Percentiles rank a stretch among this genome's conserved stretches.
These are phyloP conservation scores for Neolentinus lepideus DNA, from an alignment of 1,284 basidiomycete genomes.

Conservation along the genomic window DNA sequence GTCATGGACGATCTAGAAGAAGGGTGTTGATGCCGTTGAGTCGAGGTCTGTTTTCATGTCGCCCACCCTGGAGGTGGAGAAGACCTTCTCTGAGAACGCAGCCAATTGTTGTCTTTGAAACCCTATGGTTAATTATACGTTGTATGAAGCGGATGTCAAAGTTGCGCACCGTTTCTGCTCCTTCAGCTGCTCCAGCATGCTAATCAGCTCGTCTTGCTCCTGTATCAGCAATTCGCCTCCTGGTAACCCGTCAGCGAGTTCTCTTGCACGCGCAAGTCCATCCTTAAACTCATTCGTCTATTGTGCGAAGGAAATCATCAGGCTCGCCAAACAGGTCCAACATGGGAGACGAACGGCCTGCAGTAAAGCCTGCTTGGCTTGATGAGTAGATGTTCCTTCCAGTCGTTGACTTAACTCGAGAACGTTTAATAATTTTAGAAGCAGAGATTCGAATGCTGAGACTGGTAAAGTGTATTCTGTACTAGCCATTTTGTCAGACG, in stretches of 20 bases:
- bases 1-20: not conserved
- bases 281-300: constrained; percentile 64
- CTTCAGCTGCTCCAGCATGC: constrained; percentile 50
- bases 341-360: constrained; percentile 40
- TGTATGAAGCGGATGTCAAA: not conserved
- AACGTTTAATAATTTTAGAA: constrained; percentile 44
- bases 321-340: not conserved
- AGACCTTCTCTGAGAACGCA: constrained; percentile 28
- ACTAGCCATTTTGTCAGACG: not conserved
- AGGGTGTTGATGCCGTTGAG: constrained; percentile 45
- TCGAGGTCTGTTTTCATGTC: constrained; percentile 39
- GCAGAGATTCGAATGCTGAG: constrained; percentile 41
- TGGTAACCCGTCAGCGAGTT: constrained; percentile 44
- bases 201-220: constrained; percentile 60
- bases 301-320: not conserved
- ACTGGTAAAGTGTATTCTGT: constrained; percentile 25
- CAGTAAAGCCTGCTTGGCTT: constrained; percentile 55
- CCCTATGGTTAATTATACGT: not conserved
- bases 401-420: constrained; percentile 47
- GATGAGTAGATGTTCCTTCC: constrained; percentile 42
- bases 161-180: constrained; percentile 47
- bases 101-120: constrained; percentile 30
- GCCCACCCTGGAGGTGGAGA: constrained; percentile 14
- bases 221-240: constrained; percentile 58
- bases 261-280: constrained; percentile 46